Evolutionary conservation across 2,329 filamentous ascomycete genomes (phyloP), one percentile per base, ranked within the genome.

Genomic region (Beauveria rudraprayagi): DNA sequence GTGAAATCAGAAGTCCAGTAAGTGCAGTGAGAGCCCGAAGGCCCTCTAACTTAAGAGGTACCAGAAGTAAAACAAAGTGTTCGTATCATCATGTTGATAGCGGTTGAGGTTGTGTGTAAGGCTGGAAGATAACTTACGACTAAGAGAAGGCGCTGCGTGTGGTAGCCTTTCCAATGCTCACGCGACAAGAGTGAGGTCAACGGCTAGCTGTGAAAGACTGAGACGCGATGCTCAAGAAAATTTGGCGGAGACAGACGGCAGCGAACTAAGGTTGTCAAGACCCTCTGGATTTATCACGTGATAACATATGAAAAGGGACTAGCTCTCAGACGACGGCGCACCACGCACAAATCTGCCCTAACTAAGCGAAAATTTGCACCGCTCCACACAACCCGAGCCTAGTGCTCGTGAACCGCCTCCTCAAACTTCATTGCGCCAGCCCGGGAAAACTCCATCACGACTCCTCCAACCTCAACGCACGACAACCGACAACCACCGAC

Each of bases 41-140:
- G 71, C 60, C 37, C 81, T 80, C 86, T 94, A 88, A 90, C 85
- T 91, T 91, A 94, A 96, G 92, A 96, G 92, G 91, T 96, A 92
- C 91, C 91, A 96, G 90, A 95, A 92, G 88, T 80, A 78, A 79
- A 77, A 76, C 46, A 77, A 80, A 77, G 80, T 80, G 73, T 74
- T 75, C 34, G 71, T 85, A 83, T 93, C 90, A 92, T 93, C 90
- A 91, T 83, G 68, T 70, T 69, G 72, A 68, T 63, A 51, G 46
- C 53, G 52, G 65, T 65, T 44, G 11, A 30, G 44, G 14, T 14
- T 24, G 19, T 24, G 19, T 26, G 19, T 8, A 52, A 26, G 16
- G 47, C 61, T 7, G 2, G 57, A 61, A 61, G 47, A 58, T 19
- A 60, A 60, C 56, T 60, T 60, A 60, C 56, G 19, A n/a, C 8